These are phyloP conservation scores for Fusarium paranaense DNA, from an alignment of 2,329 filamentous ascomycete genomes.

Conservation along the genomic window DNA sequence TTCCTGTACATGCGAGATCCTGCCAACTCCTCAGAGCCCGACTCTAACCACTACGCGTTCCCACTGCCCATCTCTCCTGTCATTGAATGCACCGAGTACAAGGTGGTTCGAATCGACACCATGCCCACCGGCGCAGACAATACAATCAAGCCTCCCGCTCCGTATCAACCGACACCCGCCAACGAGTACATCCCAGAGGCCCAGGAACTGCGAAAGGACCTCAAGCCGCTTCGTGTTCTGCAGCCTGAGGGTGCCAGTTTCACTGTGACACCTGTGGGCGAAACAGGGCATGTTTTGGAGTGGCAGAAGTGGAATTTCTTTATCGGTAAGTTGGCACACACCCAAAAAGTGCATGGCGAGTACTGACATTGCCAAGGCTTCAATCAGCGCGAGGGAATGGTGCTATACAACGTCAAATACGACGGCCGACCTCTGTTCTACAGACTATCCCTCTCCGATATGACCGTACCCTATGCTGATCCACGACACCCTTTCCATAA, in stretches of 20 bases:
- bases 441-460: slow-evolving; percentile 76
- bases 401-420: slow-evolving; percentile 77
- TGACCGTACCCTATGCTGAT: slow-evolving; percentile 77
- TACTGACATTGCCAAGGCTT: slow-evolving; percentile 54
- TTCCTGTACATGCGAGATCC: slow-evolving; percentile 37
- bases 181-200: slow-evolving; percentile 64
- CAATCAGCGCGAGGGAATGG: slow-evolving; percentile 76
- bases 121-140: slow-evolving; percentile 27
- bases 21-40: slow-evolving; percentile 24
- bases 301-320: slow-evolving; percentile 79
- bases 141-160: background rate
- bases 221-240: slow-evolving; percentile 79
- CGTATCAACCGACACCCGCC: slow-evolving; percentile 18
- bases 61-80: slow-evolving; percentile 30
- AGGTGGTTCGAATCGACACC: slow-evolving; percentile 21
- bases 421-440: slow-evolving; percentile 74
- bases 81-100: slow-evolving; percentile 29
- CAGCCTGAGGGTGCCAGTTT: slow-evolving; percentile 79
- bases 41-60: slow-evolving; percentile 37
- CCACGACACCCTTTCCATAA: slow-evolving; percentile 73
- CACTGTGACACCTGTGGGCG: slow-evolving; percentile 51
- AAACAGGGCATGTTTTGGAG: slow-evolving; percentile 57
- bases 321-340: slow-evolving; percentile 52
- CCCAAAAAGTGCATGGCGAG: background rate
- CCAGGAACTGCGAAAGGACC: slow-evolving; percentile 62